Base-by-base conservation (phyloP, 1,284 basidiomycete species). In the Apiotrichum mycotoxinovorans region DNA sequence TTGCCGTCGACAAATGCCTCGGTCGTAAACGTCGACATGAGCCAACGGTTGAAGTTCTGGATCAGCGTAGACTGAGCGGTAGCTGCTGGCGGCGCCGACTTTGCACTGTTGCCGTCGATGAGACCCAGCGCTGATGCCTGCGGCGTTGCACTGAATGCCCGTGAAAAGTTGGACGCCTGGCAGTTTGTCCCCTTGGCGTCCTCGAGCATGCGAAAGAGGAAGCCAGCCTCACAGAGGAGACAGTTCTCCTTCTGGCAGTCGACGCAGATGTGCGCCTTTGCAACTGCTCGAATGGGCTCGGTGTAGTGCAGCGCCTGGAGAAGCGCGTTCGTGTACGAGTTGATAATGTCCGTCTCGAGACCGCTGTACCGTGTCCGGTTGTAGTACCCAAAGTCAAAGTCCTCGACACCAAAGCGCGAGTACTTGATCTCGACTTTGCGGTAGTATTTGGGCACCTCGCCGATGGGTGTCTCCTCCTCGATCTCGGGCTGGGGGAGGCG, bases 331-430 rank as follows among this genome's bases (percentile, higher is more conserved):
- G 95, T 96, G 78, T 98, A 99, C 20, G 93, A 98, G 75, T 98
- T 96, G 52, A 90, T 81, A 60, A 98, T 98, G 72, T 98, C 92
- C 1, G 95, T 97, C 77, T 98, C 96, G 49, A 99, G 82, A 4
- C 96, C 96, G 57, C 90, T 93, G 71, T 85, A 93, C 26, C 83
- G 74, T 0, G 96, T 98, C 69, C 85, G 86, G 75, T 96, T 96
- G 78, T 92, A 96, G 72, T 91, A 96, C 1, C 91, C 94, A 71
- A 98, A 99, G 74, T 99, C 96, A 70, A 99, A 99, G 76, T 99
- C 95, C 73, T 78, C 95, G 26, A 98, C 90, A n/a, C 95, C 95
- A 66, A 98, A 99, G 68, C 92, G 92, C 47, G 91, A 95, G 75
- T 98, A 98, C 76, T 96, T 92, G 70, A 99, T 98, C 75, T 96